Percentiles rank a stretch among this genome's conserved stretches.
Conservation (phyloP, 163 green algal genomes). For the Chlamydomonas reinhardtii region DNA sequence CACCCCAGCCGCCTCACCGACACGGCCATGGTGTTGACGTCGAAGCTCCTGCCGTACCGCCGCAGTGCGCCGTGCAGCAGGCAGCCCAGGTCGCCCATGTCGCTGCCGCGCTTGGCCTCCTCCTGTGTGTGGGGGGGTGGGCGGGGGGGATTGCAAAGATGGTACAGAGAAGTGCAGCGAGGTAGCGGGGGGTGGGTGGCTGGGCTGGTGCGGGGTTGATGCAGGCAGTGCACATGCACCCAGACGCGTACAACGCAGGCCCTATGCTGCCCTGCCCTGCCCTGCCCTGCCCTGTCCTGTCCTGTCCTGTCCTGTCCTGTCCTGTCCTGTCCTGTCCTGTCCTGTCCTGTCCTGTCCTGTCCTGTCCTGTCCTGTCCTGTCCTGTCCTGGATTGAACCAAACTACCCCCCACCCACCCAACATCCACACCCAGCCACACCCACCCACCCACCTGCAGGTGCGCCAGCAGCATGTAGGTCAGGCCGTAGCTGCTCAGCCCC, state of each 20-base stretch:
- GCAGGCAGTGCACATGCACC: too few species aligned
- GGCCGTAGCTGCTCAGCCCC: slow-evolving; percentile 68
- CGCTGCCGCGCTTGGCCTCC: slow-evolving; percentile 20
- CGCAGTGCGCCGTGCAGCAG: slow-evolving; percentile 38
- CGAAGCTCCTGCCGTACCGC: slow-evolving; percentile 38
- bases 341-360: too few species aligned
- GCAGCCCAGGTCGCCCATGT: slow-evolving; percentile 33
- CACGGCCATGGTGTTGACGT: slow-evolving; percentile 31
- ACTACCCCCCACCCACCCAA: too few species aligned
- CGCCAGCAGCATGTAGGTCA: slow-evolving; percentile 72
- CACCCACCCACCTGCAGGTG: slow-evolving; percentile 57
- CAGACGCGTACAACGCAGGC: too few species aligned
- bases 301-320: too few species aligned
- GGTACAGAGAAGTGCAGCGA: background rate
- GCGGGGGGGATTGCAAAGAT: too few species aligned
- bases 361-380: too few species aligned
- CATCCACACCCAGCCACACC: background rate
- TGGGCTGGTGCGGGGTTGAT: too few species aligned
- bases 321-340: too few species aligned
- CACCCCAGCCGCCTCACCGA: background rate
- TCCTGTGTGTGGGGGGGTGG: slow-evolving; percentile 16
- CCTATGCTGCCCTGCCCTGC: too few species aligned
- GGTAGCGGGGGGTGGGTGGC: background rate
- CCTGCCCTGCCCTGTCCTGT: too few species aligned
- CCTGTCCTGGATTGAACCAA: too few species aligned